Base-by-base conservation (phyloP, 1,284 basidiomycete species). In the Athelia sp. region DNA sequence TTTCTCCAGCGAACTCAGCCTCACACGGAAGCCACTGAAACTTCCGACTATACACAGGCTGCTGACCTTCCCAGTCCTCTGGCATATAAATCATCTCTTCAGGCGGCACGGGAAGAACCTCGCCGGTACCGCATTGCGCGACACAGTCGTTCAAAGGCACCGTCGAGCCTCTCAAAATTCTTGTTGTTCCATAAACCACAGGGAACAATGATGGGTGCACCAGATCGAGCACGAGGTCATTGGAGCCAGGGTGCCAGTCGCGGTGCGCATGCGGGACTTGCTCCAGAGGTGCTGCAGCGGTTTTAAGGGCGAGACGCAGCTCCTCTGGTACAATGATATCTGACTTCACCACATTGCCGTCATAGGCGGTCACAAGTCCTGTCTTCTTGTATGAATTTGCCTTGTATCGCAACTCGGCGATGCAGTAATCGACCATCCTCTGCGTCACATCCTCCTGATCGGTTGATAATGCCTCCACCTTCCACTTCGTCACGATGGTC, bases 121-220 rank as follows among this genome's bases (percentile, higher is more conserved):
- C 32, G n/a, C 32, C 32, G n/a, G 11, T n/a, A 11, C 32, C 32
- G n/a, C 32, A 34, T n/a, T 34, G 11, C 11, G 11, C 32, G 11
- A 34, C 32, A 34, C 32, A 34, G n/a, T 34, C 32, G n/a, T 34
- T n/a, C n/a, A 34, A n/a, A 34, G 11, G 11, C 32, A 34, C 32
- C n/a, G n/a, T 11, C 11, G 32, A 11, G n/a, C n/a, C 32, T n/a
- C 32, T 34, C n/a, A 34, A 34, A 34, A 34, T 34, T 34, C 11
- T 34, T 11, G 55, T 42, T n/a, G 47, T 17, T 6, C 62, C 64
- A 54, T 71, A 70, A 3, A 69, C 56, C 3, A 72, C 50, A 1
- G 66, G 67, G 50, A 63, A 74, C 8, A 74, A 59, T 1, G 69
- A 72, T 0, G 73, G 73, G 48, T 75, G 70, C 1, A 75, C 67